Percentiles rank a stretch among this genome's conserved stretches.
Conservation (phyloP, 1,139 yeast species). For the Candida albicans region DNA sequence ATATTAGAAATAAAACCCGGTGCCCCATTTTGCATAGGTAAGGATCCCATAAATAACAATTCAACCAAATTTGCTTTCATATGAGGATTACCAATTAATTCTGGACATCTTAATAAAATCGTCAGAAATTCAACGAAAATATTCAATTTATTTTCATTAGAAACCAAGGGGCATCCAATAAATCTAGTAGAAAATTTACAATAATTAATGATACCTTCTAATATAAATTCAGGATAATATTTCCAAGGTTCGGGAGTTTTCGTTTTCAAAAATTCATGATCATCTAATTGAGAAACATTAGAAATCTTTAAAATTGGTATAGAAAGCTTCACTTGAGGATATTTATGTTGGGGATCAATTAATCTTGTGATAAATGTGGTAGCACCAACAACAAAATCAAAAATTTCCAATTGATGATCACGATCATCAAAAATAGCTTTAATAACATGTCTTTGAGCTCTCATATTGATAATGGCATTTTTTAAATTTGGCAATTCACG, state of each 20-base stretch:
- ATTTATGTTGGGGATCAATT: slow-evolving; percentile 67
- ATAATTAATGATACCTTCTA: slow-evolving; percentile 82
- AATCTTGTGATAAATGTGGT: slow-evolving; percentile 68
- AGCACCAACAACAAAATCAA: slow-evolving; percentile 77
- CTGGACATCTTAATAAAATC: slow-evolving; percentile 79
- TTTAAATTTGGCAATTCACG: slow-evolving; percentile 48
- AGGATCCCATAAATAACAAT: slow-evolving; percentile 72
- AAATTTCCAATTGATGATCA: slow-evolving; percentile 59
- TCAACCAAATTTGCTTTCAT: slow-evolving; percentile 84
- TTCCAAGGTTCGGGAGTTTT: slow-evolving; percentile 77
- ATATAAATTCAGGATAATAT: slow-evolving; percentile 79
- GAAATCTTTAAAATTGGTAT: slow-evolving; percentile 67
- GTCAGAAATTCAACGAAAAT: slow-evolving; percentile 73
- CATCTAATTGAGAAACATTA: slow-evolving; percentile 55
- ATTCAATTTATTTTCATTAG: slow-evolving; percentile 49
- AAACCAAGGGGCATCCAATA: slow-evolving; percentile 57
- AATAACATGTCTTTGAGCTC: slow-evolving; percentile 52
- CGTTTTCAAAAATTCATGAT: slow-evolving; percentile 63
- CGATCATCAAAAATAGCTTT: slow-evolving; percentile 60
- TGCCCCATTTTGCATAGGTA: slow-evolving; percentile 52
- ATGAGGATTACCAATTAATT: slow-evolving; percentile 87
- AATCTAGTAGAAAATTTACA: slow-evolving; percentile 65
- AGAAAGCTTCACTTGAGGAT: slow-evolving; percentile 54
- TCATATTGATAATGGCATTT: slow-evolving; percentile 36
- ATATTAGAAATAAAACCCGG: slow-evolving; percentile 75